Evolutionary conservation across 192 early-diverging fungal genomes (phyloP).

Genomic region (Obelidium mucronatum): DNA sequence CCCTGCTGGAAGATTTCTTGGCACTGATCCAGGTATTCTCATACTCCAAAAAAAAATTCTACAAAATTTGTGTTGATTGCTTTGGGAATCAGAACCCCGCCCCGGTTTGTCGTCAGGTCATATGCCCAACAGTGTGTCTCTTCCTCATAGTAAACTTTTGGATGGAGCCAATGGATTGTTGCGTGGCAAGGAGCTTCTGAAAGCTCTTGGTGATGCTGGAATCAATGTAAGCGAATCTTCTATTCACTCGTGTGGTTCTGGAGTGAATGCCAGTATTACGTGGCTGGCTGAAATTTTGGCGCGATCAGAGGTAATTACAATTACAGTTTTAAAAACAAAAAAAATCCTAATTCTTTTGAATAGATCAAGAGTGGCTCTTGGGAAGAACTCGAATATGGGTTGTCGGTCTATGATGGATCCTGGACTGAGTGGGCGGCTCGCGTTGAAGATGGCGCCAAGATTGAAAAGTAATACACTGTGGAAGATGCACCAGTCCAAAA

Average conservation of each 20-base stretch:
- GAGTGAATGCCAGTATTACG: constrained; percentile 37
- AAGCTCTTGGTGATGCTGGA: constrained; percentile 15
- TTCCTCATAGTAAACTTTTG: background rate
- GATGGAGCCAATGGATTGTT: background rate
- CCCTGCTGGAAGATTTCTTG: constrained; percentile 27
- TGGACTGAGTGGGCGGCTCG: constrained; percentile 36
- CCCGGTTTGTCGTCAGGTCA: constrained; percentile 34
- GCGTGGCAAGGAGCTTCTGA: constrained; percentile 8
- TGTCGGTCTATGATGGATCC: constrained; percentile 37
- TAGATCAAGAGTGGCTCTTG: constrained; percentile 17
- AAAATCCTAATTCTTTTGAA: background rate
- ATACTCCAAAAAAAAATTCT: too few relatives aligned
- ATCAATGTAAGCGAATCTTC: constrained; percentile 18
- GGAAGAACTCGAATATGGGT: constrained; percentile 35
- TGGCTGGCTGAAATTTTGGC: constrained; percentile 36
- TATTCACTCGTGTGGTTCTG: constrained; percentile 35
- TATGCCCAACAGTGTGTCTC: constrained; percentile 29
- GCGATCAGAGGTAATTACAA: background rate
- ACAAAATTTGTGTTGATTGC: too few relatives aligned
- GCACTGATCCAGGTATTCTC: constrained; percentile 23
- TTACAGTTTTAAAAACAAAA: background rate
- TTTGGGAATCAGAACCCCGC: constrained; percentile 34
- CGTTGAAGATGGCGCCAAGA: constrained; percentile 28
- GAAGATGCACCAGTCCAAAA: background rate
- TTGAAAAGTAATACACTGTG: constrained; percentile 13